Percentiles rank a stretch among this genome's conserved stretches.
phyloP scores from a whole-genome alignment of 805 yeast species.

The Saturnispora saitoi region DNA sequence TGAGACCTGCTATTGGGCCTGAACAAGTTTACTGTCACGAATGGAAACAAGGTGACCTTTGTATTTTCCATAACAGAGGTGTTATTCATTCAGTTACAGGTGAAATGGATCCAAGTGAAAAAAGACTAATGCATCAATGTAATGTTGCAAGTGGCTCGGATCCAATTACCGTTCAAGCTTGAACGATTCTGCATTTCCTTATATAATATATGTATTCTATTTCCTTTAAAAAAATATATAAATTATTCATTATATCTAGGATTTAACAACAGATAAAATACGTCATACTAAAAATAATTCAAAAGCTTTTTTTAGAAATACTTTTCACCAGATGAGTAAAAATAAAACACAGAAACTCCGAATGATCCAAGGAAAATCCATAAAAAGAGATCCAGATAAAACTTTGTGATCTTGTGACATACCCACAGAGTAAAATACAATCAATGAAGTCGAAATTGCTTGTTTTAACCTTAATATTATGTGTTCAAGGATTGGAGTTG shows the following conservation, averaged over 20 bases:
- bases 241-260: too few species aligned
- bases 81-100: slow-evolving; percentile 92
- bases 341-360: background rate
- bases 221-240: too few species aligned
- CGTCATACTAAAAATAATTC: background rate
- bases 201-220: background rate
- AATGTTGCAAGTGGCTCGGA: slow-evolving; percentile 78
- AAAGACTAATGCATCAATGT: slow-evolving; percentile 88
- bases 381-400: too few species aligned
- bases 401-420: too few species aligned
- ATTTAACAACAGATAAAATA: background rate
- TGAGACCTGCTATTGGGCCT: slow-evolving; percentile 83
- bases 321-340: background rate
- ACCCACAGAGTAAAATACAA: too few species aligned
- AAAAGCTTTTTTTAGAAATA: background rate
- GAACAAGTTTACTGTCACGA: slow-evolving; percentile 67
- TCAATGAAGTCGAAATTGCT: background rate
- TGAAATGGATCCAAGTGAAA: slow-evolving; percentile 69
- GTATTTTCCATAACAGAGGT: slow-evolving; percentile 80
- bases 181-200: slow-evolving; percentile 40
- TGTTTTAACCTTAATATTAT: background rate
- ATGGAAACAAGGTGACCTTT: slow-evolving; percentile 80
- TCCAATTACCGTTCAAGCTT: slow-evolving; percentile 33
- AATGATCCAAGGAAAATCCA: background rate
- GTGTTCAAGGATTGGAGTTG: slow-evolving; percentile 7